Evolutionary conservation across 495 filamentous ascomycete species (phyloP), one percentile per base, ranked within the genome.

Genomic region (Penicillium parvum): DNA sequence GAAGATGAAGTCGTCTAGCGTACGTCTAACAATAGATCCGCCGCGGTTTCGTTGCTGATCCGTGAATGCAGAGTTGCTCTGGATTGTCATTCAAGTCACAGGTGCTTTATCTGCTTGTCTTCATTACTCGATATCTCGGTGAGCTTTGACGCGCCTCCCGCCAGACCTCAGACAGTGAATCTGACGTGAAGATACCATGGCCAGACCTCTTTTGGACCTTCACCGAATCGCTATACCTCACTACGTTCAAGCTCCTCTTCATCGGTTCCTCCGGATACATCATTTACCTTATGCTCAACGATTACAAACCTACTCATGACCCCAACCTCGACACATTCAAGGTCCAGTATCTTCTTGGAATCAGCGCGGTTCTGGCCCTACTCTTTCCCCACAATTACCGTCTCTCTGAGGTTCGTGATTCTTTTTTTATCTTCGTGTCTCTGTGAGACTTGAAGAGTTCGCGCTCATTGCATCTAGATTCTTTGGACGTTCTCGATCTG

Each of bases 31-130:
- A 15, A 7, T 34, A 33, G 11, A 7, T 17, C 19, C 37, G 9
- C 37, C 32, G 26, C 15, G 4, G 21, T 17, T 14, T 29, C 25
- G 20, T 22, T 20, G 22, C 42, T 47, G 26, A 58, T 38, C 9
- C 7, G 22, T 6, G 22, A 25, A 36, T 20, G 32, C 72, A 98
- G 92, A 95, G 89, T 73, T 95, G 90, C 56, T 83, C 91, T 9
- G 92, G 92, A 47, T 85, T 98, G 67, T 97, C 92, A 4, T 96
- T 97, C 76, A 97, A 97, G 65, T 95, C 92, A 38, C 92, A 98
- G 75, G 83, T 81, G 18, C 73, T 98, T 26, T 98, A 98, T 68
- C 66, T 97, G 47, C 71, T 95, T 26, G 94, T 98, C 41, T 98
- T 97, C 66, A 57, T 90, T 16, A 91, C 90, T 34, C 79, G 92